phyloP scores from a whole-genome alignment of 2,329 filamentous ascomycete species.

The Gnomoniopsis sp. region DNA sequence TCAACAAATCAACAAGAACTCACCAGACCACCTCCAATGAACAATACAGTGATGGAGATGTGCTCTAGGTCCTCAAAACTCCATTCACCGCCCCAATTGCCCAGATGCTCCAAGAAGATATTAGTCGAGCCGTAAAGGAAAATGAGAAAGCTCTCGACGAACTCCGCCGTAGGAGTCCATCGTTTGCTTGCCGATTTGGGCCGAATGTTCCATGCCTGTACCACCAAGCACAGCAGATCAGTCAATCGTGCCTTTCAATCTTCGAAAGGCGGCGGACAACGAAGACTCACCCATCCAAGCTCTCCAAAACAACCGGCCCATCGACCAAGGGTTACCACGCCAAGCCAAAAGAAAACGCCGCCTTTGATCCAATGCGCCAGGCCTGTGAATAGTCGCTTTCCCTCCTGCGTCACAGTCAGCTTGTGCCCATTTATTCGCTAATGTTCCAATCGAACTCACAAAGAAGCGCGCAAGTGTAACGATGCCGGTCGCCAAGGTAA shows the following conservation, averaged over 20 bases:
- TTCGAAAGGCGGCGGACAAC: not conserved
- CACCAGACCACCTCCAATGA: slow-evolving; percentile 87
- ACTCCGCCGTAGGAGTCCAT: slow-evolving; percentile 79
- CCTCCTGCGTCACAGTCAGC: slow-evolving; percentile 49
- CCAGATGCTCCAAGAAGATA: slow-evolving; percentile 87
- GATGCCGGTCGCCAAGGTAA: slow-evolving; percentile 67
- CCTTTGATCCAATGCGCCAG: slow-evolving; percentile 94
- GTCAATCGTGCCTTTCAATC: not conserved
- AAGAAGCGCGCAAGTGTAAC: slow-evolving; percentile 81
- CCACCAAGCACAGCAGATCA: slow-evolving; percentile 12
- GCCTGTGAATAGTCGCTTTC: slow-evolving; percentile 70
- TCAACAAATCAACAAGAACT: slow-evolving; percentile 30
- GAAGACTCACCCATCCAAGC: slow-evolving; percentile 68
- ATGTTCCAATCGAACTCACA: slow-evolving; percentile 48
- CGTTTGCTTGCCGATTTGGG: slow-evolving; percentile 54
- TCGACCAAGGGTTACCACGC: slow-evolving; percentile 78
- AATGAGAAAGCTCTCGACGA: slow-evolving; percentile 84
- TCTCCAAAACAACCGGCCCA: slow-evolving; percentile 90
- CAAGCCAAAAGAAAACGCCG: slow-evolving; percentile 92
- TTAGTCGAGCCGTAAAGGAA: slow-evolving; percentile 87
- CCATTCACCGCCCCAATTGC: slow-evolving; percentile 68
- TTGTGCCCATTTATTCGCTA: not conserved
- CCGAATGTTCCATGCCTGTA: slow-evolving; percentile 79
- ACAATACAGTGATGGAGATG: slow-evolving; percentile 86
- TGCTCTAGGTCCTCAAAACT: slow-evolving; percentile 82